Percentiles rank a stretch among this genome's conserved stretches.
Evolutionary conservation across 2,329 filamentous ascomycete species (phyloP).

Genomic region (Verticillium longisporum): DNA sequence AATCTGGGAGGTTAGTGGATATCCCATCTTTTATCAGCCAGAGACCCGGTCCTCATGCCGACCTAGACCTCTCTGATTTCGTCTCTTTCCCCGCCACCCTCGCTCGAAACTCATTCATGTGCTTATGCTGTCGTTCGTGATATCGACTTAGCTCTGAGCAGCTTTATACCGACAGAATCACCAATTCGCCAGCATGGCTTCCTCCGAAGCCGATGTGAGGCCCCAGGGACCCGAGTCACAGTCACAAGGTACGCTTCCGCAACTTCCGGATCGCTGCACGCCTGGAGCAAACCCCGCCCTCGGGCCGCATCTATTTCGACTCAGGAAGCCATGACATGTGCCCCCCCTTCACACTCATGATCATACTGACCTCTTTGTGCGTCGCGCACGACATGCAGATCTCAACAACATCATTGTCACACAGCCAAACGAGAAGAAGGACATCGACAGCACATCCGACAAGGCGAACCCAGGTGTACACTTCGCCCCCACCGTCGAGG

Average conservation of each 20-base stretch:
- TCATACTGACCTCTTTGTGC: conserved; percentile 9
- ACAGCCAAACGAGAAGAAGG: neutral
- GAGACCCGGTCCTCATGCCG: neutral
- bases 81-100: neutral
- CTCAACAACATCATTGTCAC: neutral
- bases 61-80: neutral
- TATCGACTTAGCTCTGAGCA: neutral
- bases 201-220: neutral
- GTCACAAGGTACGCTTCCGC: neutral
- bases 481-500: conserved; percentile 64
- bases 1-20: neutral
- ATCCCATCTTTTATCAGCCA: conserved; percentile 2
- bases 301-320: conserved; percentile 3
- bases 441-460: neutral
- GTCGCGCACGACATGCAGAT: conserved; percentile 10
- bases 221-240: neutral
- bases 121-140: neutral
- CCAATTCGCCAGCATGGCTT: neutral
- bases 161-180: neutral
- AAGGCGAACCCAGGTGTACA: conserved; percentile 48
- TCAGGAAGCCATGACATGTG: neutral
- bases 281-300: neutral
- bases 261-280: neutral
- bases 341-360: neutral
- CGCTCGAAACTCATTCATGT: neutral